phyloP scores from a whole-genome alignment of 2,329 filamentous ascomycete genomes.

The Sporothrix pseudoabietina region DNA sequence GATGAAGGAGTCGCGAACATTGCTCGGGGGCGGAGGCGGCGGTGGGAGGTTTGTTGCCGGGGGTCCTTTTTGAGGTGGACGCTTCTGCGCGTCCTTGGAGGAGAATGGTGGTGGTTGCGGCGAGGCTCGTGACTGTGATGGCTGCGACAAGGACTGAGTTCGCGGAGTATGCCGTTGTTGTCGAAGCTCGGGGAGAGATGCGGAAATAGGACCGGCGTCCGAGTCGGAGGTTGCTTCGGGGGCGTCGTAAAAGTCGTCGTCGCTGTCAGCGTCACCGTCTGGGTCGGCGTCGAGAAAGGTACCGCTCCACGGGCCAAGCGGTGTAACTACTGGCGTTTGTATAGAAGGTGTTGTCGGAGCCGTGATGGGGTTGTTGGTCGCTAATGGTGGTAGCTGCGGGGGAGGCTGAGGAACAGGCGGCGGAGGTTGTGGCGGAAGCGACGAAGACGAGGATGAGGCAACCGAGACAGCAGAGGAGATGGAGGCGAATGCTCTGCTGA shows the following conservation, averaged over 20 bases:
- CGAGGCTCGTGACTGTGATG: background rate
- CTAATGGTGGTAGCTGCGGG: background rate
- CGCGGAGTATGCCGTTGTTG: background rate
- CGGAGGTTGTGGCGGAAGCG: background rate
- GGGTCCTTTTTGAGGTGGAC: background rate
- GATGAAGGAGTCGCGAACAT: conserved; percentile 51
- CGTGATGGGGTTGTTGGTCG: background rate
- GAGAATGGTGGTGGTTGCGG: background rate
- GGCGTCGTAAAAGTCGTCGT: conserved; percentile 19
- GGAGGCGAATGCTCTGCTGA: background rate
- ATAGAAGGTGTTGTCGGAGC: conserved; percentile 29
- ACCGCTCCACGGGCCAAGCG: conserved; percentile 31
- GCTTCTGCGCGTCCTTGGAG: conserved; percentile 2
- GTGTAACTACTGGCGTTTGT: background rate
- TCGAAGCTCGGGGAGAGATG: background rate
- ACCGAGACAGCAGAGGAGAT: background rate
- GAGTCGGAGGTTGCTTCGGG: conserved; percentile 7
- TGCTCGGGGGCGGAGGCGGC: conserved; percentile 33
- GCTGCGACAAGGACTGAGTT: background rate
- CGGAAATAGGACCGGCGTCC: background rate
- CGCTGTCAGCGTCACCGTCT: conserved; percentile 24
- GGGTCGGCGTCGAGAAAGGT: conserved; percentile 34
- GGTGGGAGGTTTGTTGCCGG: conserved; percentile 25
- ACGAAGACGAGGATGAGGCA: background rate
- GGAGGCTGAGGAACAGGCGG: background rate